A percentile compares a stretch with the other conserved stretches of the same genome.
Conservation (phyloP, 352 stramenopile species). For the Peronospora belbahrii region DNA sequence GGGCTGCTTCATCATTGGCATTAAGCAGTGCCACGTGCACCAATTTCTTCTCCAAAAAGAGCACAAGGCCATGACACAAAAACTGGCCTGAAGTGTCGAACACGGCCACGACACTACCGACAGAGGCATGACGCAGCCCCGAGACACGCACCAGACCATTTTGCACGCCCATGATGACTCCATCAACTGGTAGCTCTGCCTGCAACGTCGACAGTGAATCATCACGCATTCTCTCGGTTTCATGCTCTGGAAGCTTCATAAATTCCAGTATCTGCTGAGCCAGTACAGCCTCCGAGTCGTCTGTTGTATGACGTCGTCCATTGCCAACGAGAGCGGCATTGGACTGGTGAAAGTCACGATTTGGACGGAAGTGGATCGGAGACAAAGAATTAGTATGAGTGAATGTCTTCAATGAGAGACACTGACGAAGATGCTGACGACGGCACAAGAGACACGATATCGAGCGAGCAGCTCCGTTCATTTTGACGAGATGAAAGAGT, state of each 20-base stretch:
- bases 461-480: no score
- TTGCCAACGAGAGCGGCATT: neutral
- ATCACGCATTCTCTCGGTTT: constrained; percentile 2
- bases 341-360: constrained; percentile 10
- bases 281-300: constrained; percentile 47
- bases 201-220: constrained; percentile 7
- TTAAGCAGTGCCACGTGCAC: constrained; percentile 54
- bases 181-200: constrained; percentile 36
- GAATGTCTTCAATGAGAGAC: no score
- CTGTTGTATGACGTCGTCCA: constrained; percentile 10
- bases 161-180: constrained; percentile 59
- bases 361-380: no score
- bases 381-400: no score
- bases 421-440: no score
- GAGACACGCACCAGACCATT: constrained; percentile 69
- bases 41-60: constrained; percentile 54
- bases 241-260: constrained; percentile 37
- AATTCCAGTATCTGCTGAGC: constrained; percentile 70
- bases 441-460: no score
- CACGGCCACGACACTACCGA: constrained; percentile 61
- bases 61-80: constrained; percentile 41
- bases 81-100: constrained; percentile 12
- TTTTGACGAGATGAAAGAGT: no score
- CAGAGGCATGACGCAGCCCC: constrained; percentile 56
- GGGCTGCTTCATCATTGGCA: constrained; percentile 14